phyloP scores from a whole-genome alignment of 257 asterid genomes.

The Anisodus tanguticus region DNA sequence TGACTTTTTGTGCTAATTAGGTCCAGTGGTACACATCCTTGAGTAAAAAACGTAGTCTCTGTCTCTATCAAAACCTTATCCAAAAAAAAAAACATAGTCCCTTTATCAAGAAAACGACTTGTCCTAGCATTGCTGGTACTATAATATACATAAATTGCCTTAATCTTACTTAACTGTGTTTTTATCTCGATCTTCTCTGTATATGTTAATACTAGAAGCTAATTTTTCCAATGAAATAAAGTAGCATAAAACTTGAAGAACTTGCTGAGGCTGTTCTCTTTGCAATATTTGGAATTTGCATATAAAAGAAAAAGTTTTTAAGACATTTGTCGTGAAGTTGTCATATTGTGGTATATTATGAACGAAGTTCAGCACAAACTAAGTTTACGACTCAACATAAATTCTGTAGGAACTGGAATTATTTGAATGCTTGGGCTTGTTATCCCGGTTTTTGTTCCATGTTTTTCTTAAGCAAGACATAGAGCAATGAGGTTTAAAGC shows the following conservation, averaged over 20 bases:
- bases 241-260: constrained; percentile 8
- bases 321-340: background rate
- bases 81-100: background rate
- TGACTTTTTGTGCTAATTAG: background rate
- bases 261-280: constrained; percentile 21
- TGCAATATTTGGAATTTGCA: constrained; percentile 6
- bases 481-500: background rate
- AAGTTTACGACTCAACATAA: background rate
- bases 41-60: background rate
- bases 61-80: background rate
- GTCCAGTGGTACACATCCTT: background rate
- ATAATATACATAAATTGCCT: background rate
- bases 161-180: background rate
- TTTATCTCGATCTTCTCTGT: background rate
- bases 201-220: background rate
- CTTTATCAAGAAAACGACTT: background rate
- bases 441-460: background rate
- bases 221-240: background rate
- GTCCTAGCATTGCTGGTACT: background rate
- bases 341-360: constrained; percentile 4
- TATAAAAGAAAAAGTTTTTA: background rate
- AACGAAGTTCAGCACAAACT: background rate
- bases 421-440: constrained; percentile 2
- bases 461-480: background rate
- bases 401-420: background rate